phyloP scores from a whole-genome alignment of 208 protist genomes.

The Willaertia magna region DNA sequence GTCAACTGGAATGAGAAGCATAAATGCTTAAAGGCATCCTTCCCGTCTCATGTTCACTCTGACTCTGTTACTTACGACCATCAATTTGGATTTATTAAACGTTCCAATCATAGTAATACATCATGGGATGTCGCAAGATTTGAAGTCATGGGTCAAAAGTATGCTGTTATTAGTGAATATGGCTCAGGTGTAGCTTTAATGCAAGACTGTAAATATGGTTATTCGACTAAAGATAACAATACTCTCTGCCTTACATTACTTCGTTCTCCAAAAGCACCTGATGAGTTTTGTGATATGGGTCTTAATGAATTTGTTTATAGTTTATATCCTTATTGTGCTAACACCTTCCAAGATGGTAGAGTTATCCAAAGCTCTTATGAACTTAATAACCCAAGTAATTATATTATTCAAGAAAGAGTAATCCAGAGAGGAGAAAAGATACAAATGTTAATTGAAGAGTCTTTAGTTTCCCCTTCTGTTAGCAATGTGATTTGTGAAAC shows the following conservation, averaged over 20 bases:
- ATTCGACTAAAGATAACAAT: background rate
- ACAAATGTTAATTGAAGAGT: background rate
- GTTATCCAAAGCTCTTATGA: background rate
- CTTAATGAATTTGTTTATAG: background rate
- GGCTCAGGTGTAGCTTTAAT: conserved; percentile 38
- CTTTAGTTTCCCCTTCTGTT: background rate
- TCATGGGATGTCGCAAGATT: conserved; percentile 40
- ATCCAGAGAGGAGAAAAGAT: background rate
- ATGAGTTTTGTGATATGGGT: conserved; percentile 4
- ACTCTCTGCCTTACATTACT: background rate
- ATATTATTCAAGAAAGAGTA: background rate
- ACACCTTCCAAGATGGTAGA: background rate
- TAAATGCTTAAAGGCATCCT: conserved; percentile 34
- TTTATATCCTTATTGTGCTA: background rate
- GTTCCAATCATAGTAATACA: conserved; percentile 45
- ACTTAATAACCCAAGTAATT: background rate
- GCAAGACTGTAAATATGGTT: conserved; percentile 51
- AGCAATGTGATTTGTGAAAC: background rate
- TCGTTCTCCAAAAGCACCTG: background rate
- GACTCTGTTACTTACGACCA: conserved; percentile 28
- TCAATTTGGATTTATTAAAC: conserved; percentile 37
- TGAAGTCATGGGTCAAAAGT: conserved; percentile 40
- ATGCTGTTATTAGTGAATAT: conserved; percentile 34
- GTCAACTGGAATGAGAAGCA: conserved; percentile 40
- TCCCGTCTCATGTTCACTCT: background rate